These are phyloP conservation scores for Candida nonsorbophila DNA, from an alignment of 805 yeast genomes.

Conservation along the genomic window DNA sequence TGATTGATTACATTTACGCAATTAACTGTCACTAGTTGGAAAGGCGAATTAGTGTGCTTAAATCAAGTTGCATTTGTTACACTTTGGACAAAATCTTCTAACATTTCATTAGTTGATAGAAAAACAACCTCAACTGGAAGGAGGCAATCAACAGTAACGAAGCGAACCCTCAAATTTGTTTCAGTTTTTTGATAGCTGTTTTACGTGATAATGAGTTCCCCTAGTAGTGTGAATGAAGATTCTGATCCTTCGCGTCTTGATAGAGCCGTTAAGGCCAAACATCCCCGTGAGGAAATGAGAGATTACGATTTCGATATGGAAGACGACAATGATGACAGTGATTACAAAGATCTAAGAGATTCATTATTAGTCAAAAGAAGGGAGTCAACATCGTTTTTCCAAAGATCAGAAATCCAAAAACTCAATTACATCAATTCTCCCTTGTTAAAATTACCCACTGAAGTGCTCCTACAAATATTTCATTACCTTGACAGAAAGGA, in stretches of 20 bases:
- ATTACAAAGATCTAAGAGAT: constrained; percentile 28
- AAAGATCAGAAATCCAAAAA: constrained; percentile 17
- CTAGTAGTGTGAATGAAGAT: constrained; percentile 4
- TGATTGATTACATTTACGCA: too few relatives aligned
- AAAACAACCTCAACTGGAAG: too few relatives aligned
- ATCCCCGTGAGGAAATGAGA: constrained; percentile 2
- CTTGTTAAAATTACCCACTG: constrained; percentile 49
- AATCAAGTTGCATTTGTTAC: too few relatives aligned
- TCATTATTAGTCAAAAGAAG: constrained; percentile 26
- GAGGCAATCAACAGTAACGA: too few relatives aligned
- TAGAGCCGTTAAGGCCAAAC: too few relatives aligned
- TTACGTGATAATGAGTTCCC: constrained; percentile 3
- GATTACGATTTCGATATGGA: constrained; percentile 25
- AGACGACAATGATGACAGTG: constrained; percentile 21
- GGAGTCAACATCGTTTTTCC: constrained; percentile 10
- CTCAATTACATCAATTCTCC: constrained; percentile 25
- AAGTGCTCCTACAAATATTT: constrained; percentile 59
- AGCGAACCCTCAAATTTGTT: too few relatives aligned
- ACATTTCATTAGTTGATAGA: too few relatives aligned
- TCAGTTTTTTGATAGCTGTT: not conserved
- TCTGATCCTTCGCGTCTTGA: not conserved
- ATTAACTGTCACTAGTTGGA: too few relatives aligned
- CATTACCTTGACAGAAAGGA: constrained; percentile 62
- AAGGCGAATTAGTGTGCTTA: too few relatives aligned
- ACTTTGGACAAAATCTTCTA: too few relatives aligned